These are phyloP conservation scores for Candida argentea DNA, from an alignment of 805 yeast species.

Conservation along the genomic window DNA sequence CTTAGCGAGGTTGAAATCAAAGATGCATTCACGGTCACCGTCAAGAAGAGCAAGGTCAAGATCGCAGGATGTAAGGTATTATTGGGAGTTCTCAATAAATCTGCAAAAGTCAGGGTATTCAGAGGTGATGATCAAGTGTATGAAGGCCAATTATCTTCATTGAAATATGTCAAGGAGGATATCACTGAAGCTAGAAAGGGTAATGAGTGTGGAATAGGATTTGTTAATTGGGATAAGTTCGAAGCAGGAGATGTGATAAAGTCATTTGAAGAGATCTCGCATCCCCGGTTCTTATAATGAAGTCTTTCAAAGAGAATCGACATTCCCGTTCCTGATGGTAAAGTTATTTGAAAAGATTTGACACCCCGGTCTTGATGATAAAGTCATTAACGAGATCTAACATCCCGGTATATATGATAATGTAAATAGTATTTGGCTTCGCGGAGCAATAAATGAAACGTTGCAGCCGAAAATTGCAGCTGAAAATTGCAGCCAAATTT, in stretches of 20 bases:
- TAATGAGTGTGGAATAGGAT: constrained; percentile 79
- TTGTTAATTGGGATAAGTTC: constrained; percentile 58
- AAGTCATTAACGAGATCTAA: too few relatives aligned
- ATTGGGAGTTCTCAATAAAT: constrained; percentile 56
- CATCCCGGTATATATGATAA: too few relatives aligned
- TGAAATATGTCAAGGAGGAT: constrained; percentile 78
- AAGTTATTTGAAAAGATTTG: too few relatives aligned
- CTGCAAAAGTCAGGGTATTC: constrained; percentile 46
- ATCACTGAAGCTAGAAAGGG: constrained; percentile 73
- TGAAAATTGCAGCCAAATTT: too few relatives aligned
- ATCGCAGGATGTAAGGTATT: constrained; percentile 85
- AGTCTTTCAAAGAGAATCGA: constrained; percentile 1
- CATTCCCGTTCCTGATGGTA: too few relatives aligned
- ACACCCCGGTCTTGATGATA: too few relatives aligned
- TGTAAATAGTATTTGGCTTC: too few relatives aligned
- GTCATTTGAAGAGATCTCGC: constrained; percentile 53
- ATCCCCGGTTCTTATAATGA: constrained; percentile 54
- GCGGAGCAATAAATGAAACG: too few relatives aligned
- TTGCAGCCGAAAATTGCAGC: too few relatives aligned
- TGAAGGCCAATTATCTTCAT: constrained; percentile 55
- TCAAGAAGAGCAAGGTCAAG: constrained; percentile 43
- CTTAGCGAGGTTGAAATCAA: constrained; percentile 60
- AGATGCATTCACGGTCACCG: constrained; percentile 61
- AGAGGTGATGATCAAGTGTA: constrained; percentile 39
- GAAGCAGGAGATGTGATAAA: constrained; percentile 69